Evolutionary conservation across 768 basidiomycete species (phyloP), one percentile per base, ranked within the genome.

Genomic region (Lanmaoa pseudosensibilis): DNA sequence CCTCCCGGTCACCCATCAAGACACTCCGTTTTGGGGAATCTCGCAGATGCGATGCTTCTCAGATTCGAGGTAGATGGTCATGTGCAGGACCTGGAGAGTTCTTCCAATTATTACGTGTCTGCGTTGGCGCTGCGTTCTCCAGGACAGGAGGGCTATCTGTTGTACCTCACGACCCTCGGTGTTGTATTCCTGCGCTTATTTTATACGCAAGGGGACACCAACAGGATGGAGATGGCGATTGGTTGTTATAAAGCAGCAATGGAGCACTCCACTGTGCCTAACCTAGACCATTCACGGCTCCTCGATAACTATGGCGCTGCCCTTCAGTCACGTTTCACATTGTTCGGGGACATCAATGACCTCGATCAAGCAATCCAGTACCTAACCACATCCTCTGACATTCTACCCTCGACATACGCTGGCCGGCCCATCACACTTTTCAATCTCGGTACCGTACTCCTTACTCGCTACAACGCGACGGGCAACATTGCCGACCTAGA

Each of bases 61-160:
- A 67, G 55, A 23, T 75, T 65, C 58, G 64, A 69, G 34, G 27
- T 51, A 16, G 55, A 65, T 5, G 64, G 69, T 4, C 52, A 63
- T 13, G 38, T 55, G 19, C 52, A 57, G 46, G 70, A 74, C 51
- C 34, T 76, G 32, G 60, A 73, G 43, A 52, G 23, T 37, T 53
- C 68, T 41, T 44, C 23, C 5, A 39, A 32, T 33, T 10, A 60
- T 36, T 54, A 53, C 37, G 36, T 21, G 12, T 50, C 55, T 45
- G 68, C 69, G 3, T 41, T 70, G 25, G 46, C 56, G 44, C 33
- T 68, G 40, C 51, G 44, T 21, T 50, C 64, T 38, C 61, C 64
- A 2, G 59, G 59, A 25, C 52, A 59, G 33, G 41, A 54, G 3
- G 58, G 61, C 3, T 65, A 59, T 46, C 13, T 55, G 21, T 16